A percentile compares a stretch with the other conserved stretches of the same genome.
Evolutionary conservation across 306 rosid species (phyloP).

Genomic region (Rosa multiflora): DNA sequence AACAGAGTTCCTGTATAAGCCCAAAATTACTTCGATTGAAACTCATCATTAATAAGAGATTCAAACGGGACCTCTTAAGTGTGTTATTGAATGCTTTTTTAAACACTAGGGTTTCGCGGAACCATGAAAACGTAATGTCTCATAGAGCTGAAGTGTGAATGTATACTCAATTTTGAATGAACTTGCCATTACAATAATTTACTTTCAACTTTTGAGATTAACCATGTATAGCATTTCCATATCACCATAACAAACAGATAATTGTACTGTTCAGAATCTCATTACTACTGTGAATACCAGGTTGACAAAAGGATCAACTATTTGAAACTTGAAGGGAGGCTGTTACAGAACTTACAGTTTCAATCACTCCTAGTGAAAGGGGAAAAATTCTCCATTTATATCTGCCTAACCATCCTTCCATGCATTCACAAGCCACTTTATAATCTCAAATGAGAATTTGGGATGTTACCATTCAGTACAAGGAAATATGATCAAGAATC

Average conservation of each 20-base stretch:
- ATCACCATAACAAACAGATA: not conserved
- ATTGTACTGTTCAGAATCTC: not conserved
- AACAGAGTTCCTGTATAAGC: not conserved
- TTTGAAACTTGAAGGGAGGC: not conserved
- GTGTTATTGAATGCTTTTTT: not conserved
- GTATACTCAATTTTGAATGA: no score
- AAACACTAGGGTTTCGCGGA: not conserved
- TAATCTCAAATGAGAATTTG: not conserved
- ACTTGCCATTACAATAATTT: not conserved
- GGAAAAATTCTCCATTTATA: not conserved
- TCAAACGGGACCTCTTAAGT: not conserved
- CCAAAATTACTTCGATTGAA: not conserved
- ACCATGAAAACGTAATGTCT: no score
- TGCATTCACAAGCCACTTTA: not conserved
- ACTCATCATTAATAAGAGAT: not conserved
- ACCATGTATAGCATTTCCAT: not conserved
- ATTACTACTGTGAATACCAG: not conserved
- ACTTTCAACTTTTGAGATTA: not conserved
- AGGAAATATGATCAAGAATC: not conserved
- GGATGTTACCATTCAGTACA: not conserved
- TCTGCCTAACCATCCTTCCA: slow-evolving; percentile 4
- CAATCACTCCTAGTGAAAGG: not conserved
- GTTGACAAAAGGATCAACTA: not conserved
- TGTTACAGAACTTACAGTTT: not conserved
- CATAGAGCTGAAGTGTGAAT: no score